Evolutionary conservation across 305 asterid species (phyloP), one percentile per base, ranked within the genome.

Genomic region (Rubia peregrina): DNA sequence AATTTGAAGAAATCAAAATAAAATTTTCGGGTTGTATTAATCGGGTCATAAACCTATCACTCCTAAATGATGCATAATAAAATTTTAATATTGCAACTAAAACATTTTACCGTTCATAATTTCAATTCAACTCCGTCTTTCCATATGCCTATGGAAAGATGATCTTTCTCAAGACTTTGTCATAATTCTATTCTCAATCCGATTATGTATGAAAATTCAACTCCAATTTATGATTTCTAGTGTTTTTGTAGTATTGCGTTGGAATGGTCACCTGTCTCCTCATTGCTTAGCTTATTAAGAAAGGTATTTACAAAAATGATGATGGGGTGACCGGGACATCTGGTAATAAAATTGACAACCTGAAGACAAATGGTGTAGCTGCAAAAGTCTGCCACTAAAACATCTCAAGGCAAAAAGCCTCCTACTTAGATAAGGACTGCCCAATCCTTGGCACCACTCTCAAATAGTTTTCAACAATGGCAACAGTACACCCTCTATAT

Each of bases 301-400:
- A 6, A 17, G 17, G 21, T 51, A 22, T 51, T 51, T 5, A 51
- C 59, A 51, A 33, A 33, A 33, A 61, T 48, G 67, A 67, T 33
- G 55, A 56, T n/a, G n/a, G n/a, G 42, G 17, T 8, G 77, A 68
- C 2, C 22, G 26, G 8, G 57, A 70, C 67, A 41, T 2, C 46
- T 61, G 42, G 19, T 19, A 10, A 6, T 33, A 13, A 30, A 57
- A 33, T 43, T 21, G 49, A 41, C 16, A 56, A 21, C 38, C n/a
- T 44, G 7, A 30, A 33, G 67, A 67, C 53, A 73, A 67, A 42
- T 33, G 30, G 49, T 16, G 68, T 43, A 56, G 7, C 64, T 61
- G 38, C 44, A 12, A 30, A 67, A 19, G 36, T 22, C 62, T 66
- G 63, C 72, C 38, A 10, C 41, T 17, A 72, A 72, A 72, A 72